A percentile compares a stretch with the other conserved stretches of the same genome.
phyloP scores from a whole-genome alignment of 192 early-diverging fungal genomes.

The Coemansia sp. region DNA sequence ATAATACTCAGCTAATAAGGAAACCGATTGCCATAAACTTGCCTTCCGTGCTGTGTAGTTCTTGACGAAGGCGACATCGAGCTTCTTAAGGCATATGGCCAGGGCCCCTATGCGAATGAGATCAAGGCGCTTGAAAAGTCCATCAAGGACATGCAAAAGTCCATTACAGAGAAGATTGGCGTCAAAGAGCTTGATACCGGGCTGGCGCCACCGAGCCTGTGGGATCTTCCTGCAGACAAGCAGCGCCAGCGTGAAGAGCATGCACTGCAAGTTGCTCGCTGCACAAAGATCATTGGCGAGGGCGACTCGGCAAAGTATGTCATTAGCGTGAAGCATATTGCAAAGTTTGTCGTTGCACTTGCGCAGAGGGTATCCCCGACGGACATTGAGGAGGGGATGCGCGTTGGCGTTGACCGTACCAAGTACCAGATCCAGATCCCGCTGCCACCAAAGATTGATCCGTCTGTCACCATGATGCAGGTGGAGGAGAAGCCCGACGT shows the following conservation, averaged over 20 bases:
- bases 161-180: slow-evolving; percentile 99
- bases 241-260: slow-evolving; percentile 97
- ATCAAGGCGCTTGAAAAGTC: slow-evolving; percentile 91
- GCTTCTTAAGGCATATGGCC: slow-evolving; percentile 74
- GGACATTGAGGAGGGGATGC: slow-evolving; percentile 99
- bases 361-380: slow-evolving; percentile 97
- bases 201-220: slow-evolving; percentile 93
- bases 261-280: slow-evolving; percentile 83
- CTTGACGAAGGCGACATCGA: slow-evolving; percentile 53
- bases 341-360: slow-evolving; percentile 98
- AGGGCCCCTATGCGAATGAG: slow-evolving; percentile 96
- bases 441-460: slow-evolving; percentile 97
- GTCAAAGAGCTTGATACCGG: slow-evolving; percentile 99
- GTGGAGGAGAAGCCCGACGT: slow-evolving; percentile 99
- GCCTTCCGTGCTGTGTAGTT: slow-evolving; percentile 15
- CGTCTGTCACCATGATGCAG: slow-evolving; percentile 99
- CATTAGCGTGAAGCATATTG: slow-evolving; percentile 98
- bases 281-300: slow-evolving; percentile 98
- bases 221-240: slow-evolving; percentile 99
- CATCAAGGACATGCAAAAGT: slow-evolving; percentile 97
- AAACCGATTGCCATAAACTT: not conserved
- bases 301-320: slow-evolving; percentile 93
- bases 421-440: slow-evolving; percentile 99
- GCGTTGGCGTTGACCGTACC: slow-evolving; percentile 95
- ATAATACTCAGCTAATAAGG: not conserved